Evolutionary conservation across 768 basidiomycete genomes (phyloP).

Genomic region (Rhodotorula kratochvilovae): DNA sequence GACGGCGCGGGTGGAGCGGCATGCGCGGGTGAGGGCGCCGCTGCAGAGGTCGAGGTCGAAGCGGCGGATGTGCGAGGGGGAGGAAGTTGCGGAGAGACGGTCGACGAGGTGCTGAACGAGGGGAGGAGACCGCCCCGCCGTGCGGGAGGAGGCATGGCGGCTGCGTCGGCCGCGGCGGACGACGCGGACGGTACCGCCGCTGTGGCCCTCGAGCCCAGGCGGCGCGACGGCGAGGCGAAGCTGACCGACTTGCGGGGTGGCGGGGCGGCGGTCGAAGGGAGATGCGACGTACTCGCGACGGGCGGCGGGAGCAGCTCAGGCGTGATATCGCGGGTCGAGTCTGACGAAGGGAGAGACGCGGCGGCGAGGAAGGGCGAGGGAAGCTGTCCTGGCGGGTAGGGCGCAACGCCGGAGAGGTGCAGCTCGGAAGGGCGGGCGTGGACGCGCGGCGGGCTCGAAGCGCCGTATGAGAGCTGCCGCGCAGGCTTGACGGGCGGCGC

Average conservation of each 20-base stretch:
- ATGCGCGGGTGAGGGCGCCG: neutral
- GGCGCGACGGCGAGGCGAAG: constrained; percentile 8
- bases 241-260: constrained; percentile 18
- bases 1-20: too few relatives aligned
- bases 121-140: neutral
- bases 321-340: neutral
- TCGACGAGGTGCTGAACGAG: neutral
- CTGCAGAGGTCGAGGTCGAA: neutral
- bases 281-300: neutral
- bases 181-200: too few relatives aligned
- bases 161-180: too few relatives aligned
- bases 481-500: neutral
- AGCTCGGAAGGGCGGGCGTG: neutral
- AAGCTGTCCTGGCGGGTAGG: neutral
- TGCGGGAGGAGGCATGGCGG: neutral
- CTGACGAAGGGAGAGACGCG: neutral
- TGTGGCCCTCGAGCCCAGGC: too few relatives aligned
- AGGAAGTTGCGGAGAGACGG: neutral
- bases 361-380: constrained; percentile 13
- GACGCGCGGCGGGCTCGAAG: neutral
- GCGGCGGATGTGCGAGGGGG: neutral
- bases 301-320: neutral
- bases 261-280: neutral
- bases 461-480: neutral
- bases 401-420: neutral